Percentiles rank a stretch among this genome's conserved stretches.
These are phyloP conservation scores for Pseudognaphalium luteoalbum DNA, from an alignment of 129 eudicot genomes.

Conservation along the genomic window DNA sequence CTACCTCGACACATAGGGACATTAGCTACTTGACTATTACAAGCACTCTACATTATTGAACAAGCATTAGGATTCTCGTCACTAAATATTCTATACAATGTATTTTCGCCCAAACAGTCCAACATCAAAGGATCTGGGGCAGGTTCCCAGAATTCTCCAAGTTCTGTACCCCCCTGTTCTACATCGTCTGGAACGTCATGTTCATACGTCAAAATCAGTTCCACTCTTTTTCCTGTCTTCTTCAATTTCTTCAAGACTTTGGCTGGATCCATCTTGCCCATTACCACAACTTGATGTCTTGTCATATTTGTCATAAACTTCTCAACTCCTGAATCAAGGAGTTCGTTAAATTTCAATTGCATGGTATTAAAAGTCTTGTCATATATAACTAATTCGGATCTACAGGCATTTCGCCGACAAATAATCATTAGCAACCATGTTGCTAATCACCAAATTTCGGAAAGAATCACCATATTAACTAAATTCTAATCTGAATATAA, in stretches of 20 bases:
- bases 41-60: conserved; percentile 55
- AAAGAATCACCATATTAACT: neutral
- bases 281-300: conserved; percentile 54
- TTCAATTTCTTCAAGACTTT: conserved; percentile 71
- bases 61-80: conserved; percentile 95
- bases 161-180: conserved; percentile 15
- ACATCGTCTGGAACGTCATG: conserved; percentile 26
- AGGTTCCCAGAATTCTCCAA: conserved; percentile 28
- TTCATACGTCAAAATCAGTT: conserved; percentile 37
- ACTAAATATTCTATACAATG: conserved; percentile 54
- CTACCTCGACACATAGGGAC: neutral
- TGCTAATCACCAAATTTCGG: neutral
- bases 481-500: too few relatives aligned
- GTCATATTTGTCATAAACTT: conserved; percentile 64
- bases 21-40: neutral
- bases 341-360: neutral
- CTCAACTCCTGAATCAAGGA: conserved; percentile 62
- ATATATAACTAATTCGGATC: neutral
- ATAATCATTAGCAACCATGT: neutral
- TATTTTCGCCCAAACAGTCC: conserved; percentile 40
- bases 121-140: conserved; percentile 26
- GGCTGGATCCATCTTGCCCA: conserved; percentile 54
- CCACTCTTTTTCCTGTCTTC: conserved; percentile 70
- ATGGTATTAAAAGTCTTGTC: neutral
- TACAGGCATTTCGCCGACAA: neutral